Evolutionary conservation across 2,329 filamentous ascomycete genomes (phyloP).

Genomic region (Scedosporium boydii): DNA sequence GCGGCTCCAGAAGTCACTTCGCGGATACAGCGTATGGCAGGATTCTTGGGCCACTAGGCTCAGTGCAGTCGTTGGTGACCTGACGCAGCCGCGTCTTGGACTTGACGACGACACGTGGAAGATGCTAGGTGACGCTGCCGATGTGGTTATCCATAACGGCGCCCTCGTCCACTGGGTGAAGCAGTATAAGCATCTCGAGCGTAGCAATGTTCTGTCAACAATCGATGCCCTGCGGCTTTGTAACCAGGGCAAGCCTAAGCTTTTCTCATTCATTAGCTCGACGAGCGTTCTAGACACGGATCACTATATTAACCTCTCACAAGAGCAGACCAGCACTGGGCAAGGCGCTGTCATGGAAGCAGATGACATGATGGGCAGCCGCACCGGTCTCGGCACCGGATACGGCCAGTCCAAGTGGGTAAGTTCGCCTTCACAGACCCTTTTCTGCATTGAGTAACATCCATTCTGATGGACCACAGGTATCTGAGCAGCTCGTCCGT

Average conservation of each 20-base stretch:
- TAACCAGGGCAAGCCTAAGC: constrained; percentile 65
- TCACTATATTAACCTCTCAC: constrained; percentile 67
- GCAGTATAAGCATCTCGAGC: constrained; percentile 61
- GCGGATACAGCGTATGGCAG: constrained; percentile 73
- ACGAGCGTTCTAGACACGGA: constrained; percentile 76
- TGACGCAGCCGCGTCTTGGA: constrained; percentile 35
- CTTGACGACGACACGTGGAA: constrained; percentile 26
- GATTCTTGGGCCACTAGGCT: constrained; percentile 58
- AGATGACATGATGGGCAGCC: constrained; percentile 70
- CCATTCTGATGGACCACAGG: background rate
- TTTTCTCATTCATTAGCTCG: constrained; percentile 71
- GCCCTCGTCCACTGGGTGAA: constrained; percentile 75
- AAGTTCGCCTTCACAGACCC: constrained; percentile 19
- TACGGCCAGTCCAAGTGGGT: constrained; percentile 93
- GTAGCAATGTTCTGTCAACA: constrained; percentile 70
- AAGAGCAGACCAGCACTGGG: constrained; percentile 49
- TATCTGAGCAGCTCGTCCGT: constrained; percentile 52
- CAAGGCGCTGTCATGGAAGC: constrained; percentile 59
- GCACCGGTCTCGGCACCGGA: constrained; percentile 68
- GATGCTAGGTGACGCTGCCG: constrained; percentile 52
- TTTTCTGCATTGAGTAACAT: too few relatives aligned
- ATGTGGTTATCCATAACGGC: constrained; percentile 75
- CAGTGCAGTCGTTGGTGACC: constrained; percentile 60
- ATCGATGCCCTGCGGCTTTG: constrained; percentile 70
- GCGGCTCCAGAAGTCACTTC: constrained; percentile 56